These are phyloP conservation scores for Termitomyces sp. DNA, from an alignment of 768 basidiomycete species.

Conservation along the genomic window DNA sequence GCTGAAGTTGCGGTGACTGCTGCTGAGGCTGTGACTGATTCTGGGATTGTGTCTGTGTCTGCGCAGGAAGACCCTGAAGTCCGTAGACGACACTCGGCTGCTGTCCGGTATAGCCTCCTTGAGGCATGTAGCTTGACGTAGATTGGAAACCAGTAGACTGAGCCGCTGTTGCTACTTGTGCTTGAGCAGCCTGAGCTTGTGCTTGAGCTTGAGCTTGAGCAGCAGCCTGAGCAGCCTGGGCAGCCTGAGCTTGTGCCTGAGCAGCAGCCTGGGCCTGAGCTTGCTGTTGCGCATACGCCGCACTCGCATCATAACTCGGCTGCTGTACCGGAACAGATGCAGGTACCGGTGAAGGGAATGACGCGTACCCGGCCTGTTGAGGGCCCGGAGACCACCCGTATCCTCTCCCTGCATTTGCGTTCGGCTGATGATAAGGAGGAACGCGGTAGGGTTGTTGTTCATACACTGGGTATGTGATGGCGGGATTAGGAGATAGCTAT, in stretches of 20 bases:
- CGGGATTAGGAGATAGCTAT: neutral
- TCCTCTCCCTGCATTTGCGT: slow-evolving; percentile 17
- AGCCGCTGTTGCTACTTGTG: neutral
- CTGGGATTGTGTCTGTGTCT: slow-evolving; percentile 21
- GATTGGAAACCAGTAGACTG: neutral
- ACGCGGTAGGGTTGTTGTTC: slow-evolving; percentile 34
- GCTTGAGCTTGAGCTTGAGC: too few species aligned
- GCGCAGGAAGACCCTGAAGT: slow-evolving; percentile 34
- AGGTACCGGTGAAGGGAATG: slow-evolving; percentile 24
- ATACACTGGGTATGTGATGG: slow-evolving; percentile 35
- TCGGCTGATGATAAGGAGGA: slow-evolving; percentile 17
- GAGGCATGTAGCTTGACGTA: slow-evolving; percentile 18
- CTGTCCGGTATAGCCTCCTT: slow-evolving; percentile 24
- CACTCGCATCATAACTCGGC: slow-evolving; percentile 14
- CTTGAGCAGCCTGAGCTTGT: slow-evolving; percentile 10
- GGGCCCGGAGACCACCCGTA: slow-evolving; percentile 47
- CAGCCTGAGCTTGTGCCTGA: slow-evolving; percentile 8
- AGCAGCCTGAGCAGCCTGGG: slow-evolving; percentile 5
- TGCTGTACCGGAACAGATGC: slow-evolving; percentile 12
- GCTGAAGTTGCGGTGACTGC: neutral
- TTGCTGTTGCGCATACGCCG: slow-evolving; percentile 17
- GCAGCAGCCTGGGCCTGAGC: slow-evolving; percentile 5
- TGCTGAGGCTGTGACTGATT: neutral
- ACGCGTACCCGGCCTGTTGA: slow-evolving; percentile 28
- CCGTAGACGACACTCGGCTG: slow-evolving; percentile 30